These are phyloP conservation scores for Starmerella asiatica DNA, from an alignment of 805 yeast species.

Conservation along the genomic window DNA sequence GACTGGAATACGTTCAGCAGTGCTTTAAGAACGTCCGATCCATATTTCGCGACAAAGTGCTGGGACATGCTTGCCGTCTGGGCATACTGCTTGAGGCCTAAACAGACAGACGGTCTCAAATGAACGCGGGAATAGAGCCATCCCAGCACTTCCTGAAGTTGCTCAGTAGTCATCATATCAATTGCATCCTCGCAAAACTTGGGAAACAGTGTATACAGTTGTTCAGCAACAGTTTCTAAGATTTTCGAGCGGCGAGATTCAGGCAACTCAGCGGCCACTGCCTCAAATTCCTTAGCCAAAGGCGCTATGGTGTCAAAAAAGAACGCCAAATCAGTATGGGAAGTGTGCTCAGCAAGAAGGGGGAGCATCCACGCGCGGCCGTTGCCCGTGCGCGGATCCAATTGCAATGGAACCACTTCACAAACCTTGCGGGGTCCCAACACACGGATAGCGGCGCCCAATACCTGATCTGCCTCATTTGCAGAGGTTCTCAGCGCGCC, in stretches of 20 bases:
- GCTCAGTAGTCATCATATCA: conserved; percentile 49
- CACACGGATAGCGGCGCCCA: conserved; percentile 63
- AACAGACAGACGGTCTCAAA: conserved; percentile 70
- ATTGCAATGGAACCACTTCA: conserved; percentile 61
- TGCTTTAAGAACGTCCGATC: conserved; percentile 70
- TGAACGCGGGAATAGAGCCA: conserved; percentile 61
- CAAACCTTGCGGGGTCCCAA: conserved; percentile 75
- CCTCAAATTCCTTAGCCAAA: conserved; percentile 28
- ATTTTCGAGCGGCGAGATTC: conserved; percentile 57
- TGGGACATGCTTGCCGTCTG: conserved; percentile 45
- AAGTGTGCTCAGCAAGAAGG: conserved; percentile 70
- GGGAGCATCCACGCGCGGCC: conserved; percentile 97
- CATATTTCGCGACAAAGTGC: conserved; percentile 40
- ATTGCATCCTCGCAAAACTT: conserved; percentile 76
- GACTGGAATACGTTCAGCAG: conserved; percentile 87
- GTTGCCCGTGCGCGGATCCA: conserved; percentile 42
- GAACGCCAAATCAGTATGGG: conserved; percentile 52
- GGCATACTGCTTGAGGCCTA: conserved; percentile 61
- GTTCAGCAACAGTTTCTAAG: conserved; percentile 74
- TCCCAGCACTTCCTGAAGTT: conserved; percentile 66
- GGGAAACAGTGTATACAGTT: conserved; percentile 84
- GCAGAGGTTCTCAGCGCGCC: conserved; percentile 64
- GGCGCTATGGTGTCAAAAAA: conserved; percentile 58
- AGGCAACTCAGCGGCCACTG: conserved; percentile 19
- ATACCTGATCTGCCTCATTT: conserved; percentile 64